phyloP scores from a whole-genome alignment of 192 early-diverging fungal genomes.

The Coemansia sp. region DNA sequence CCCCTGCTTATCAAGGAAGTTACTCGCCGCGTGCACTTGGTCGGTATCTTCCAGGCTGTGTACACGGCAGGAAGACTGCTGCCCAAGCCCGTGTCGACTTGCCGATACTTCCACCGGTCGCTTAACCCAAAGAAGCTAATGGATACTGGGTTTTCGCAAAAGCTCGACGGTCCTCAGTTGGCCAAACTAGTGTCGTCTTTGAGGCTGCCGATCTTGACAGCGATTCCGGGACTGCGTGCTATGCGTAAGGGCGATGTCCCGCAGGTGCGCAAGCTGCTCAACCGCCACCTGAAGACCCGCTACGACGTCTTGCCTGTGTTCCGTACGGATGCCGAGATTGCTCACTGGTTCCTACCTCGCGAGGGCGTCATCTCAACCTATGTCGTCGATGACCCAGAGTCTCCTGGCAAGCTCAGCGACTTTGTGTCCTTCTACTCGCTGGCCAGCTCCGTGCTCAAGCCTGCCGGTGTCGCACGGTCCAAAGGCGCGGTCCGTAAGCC shows the following conservation, averaged over 20 bases:
- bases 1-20: constrained; percentile 98
- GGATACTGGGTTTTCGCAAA: constrained; percentile 89
- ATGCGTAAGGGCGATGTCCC: constrained; percentile 83
- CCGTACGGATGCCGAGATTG: constrained; percentile 79
- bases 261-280: constrained; percentile 73
- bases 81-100: constrained; percentile 86
- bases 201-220: constrained; percentile 38
- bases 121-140: constrained; percentile 95
- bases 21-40: constrained; percentile 87
- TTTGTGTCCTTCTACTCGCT: constrained; percentile 96
- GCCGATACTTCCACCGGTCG: constrained; percentile 91
- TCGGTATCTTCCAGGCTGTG: constrained; percentile 96
- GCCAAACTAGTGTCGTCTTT: constrained; percentile 21
- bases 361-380: constrained; percentile 89
- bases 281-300: constrained; percentile 70
- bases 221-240: constrained; percentile 72
- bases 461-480: constrained; percentile 52
- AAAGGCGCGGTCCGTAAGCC: constrained; percentile 16
- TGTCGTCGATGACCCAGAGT: constrained; percentile 80
- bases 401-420: constrained; percentile 74
- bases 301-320: constrained; percentile 75
- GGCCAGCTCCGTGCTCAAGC: constrained; percentile 87
- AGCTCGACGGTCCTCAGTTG: constrained; percentile 56
- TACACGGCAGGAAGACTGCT: constrained; percentile 94
- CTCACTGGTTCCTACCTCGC: constrained; percentile 89